These are phyloP conservation scores for Colletotrichum horii DNA, from an alignment of 2,329 filamentous ascomycete genomes.

Conservation along the genomic window DNA sequence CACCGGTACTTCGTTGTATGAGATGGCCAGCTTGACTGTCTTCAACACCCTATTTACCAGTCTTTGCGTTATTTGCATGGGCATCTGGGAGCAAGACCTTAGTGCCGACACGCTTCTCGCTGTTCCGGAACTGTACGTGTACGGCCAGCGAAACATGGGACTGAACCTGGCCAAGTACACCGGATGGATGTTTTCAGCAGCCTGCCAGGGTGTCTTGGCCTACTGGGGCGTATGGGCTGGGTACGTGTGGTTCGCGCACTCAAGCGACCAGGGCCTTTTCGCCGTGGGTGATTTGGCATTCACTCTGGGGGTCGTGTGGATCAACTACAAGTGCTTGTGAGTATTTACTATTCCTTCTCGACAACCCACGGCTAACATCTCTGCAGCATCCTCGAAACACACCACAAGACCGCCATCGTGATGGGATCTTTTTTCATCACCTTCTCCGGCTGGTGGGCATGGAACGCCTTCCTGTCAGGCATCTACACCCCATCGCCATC, in stretches of 20 bases:
- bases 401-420: constrained; percentile 74
- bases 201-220: constrained; percentile 73
- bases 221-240: constrained; percentile 69
- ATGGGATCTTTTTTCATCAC: constrained; percentile 63
- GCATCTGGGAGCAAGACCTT: constrained; percentile 91
- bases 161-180: constrained; percentile 78
- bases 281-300: constrained; percentile 77
- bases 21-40: constrained; percentile 84
- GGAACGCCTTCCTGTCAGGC: constrained; percentile 74
- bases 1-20: constrained; percentile 89
- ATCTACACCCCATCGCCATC: constrained; percentile 56
- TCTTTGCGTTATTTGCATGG: constrained; percentile 85
- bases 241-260: constrained; percentile 54
- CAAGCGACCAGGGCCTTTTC: constrained; percentile 72
- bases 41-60: constrained; percentile 96
- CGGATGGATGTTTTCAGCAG: constrained; percentile 79
- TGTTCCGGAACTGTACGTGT: constrained; percentile 87
- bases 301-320: constrained; percentile 72
- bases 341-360: constrained; percentile 31
- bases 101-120: constrained; percentile 85
- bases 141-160: constrained; percentile 74
- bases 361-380: constrained; percentile 24
- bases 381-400: constrained; percentile 72
- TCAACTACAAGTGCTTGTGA: constrained; percentile 78
- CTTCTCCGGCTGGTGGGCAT: constrained; percentile 70